phyloP scores from a whole-genome alignment of 2,329 filamentous ascomycete genomes.

The Emmonsiellopsis sp. region DNA sequence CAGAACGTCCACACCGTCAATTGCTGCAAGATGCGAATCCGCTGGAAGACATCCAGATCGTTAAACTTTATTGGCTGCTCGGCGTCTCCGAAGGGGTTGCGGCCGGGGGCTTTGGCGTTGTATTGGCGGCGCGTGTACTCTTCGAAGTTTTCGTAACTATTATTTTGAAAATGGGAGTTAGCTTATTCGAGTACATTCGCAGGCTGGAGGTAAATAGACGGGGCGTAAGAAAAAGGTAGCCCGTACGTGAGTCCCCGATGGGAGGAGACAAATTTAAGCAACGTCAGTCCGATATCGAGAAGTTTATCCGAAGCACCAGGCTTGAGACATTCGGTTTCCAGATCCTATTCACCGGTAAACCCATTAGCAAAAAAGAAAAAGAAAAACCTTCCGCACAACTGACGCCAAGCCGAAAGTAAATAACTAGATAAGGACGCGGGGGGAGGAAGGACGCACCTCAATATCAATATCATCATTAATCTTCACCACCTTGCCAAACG shows the following conservation, averaged over 20 bases:
- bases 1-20: conserved; percentile 82
- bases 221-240: background rate
- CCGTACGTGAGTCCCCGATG: conserved; percentile 84
- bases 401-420: background rate
- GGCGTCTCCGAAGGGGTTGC: conserved; percentile 77
- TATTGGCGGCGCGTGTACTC: conserved; percentile 90
- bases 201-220: background rate
- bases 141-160: conserved; percentile 76
- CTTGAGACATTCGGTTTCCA: conserved; percentile 82
- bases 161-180: conserved; percentile 6
- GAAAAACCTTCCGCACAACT: too few relatives aligned
- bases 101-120: conserved; percentile 60
- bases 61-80: conserved; percentile 65
- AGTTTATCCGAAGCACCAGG: conserved; percentile 62
- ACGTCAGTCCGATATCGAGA: conserved; percentile 69
- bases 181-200: background rate
- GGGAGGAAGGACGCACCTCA: conserved; percentile 52
- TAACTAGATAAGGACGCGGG: background rate
- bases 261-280: conserved; percentile 89
- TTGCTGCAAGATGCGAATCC: conserved; percentile 72
- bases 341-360: conserved; percentile 48
- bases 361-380: background rate
- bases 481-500: conserved; percentile 83
- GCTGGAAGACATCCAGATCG: conserved; percentile 72
- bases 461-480: conserved; percentile 82